Evolutionary conservation across 2,329 filamentous ascomycete species (phyloP).

Genomic region (Phialocephala sp.): DNA sequence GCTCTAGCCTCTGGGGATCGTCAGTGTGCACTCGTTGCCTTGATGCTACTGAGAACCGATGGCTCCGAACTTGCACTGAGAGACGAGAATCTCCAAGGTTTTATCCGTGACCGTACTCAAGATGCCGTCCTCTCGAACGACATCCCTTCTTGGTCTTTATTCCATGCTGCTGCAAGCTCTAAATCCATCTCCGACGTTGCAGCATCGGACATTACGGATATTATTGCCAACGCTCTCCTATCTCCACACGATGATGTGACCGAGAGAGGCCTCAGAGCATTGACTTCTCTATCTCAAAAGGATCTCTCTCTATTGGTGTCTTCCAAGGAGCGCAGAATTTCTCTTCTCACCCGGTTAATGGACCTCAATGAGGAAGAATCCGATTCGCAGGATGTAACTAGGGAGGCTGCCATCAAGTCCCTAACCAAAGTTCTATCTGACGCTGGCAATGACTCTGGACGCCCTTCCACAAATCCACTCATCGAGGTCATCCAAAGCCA

Average conservation of each 20-base stretch:
- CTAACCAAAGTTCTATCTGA: neutral
- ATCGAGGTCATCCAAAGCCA: slow-evolving; percentile 1
- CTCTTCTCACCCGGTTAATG: neutral
- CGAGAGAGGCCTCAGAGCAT: neutral
- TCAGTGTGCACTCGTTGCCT: neutral
- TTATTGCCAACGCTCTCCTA: neutral
- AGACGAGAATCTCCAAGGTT: neutral
- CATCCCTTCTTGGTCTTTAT: neutral
- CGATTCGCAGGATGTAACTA: neutral
- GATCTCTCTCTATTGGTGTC: neutral
- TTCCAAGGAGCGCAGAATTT: neutral
- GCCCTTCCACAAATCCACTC: neutral
- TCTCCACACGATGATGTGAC: neutral
- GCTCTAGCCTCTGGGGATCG: neutral
- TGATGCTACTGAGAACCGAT: neutral
- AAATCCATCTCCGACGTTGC: neutral
- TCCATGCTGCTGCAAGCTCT: neutral
- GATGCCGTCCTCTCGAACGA: neutral
- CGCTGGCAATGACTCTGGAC: neutral
- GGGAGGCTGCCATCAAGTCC: neutral
- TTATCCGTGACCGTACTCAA: neutral
- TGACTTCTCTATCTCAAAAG: neutral
- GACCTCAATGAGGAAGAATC: neutral
- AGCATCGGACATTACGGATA: neutral
- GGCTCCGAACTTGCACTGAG: neutral